These are phyloP conservation scores for Trametes maxima DNA, from an alignment of 768 basidiomycete genomes.

Conservation along the genomic window DNA sequence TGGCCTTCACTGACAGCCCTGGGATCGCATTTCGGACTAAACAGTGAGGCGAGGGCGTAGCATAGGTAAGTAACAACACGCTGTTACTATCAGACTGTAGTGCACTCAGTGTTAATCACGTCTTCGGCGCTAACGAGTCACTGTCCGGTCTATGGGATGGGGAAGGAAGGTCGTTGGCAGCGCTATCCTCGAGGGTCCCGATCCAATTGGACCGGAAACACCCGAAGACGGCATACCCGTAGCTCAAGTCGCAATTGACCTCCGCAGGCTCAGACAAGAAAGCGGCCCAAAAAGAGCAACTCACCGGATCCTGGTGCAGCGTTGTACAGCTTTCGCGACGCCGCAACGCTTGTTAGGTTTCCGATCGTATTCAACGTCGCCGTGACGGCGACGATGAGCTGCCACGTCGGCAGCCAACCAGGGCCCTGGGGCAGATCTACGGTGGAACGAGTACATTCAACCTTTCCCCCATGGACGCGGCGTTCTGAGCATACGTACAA, in stretches of 20 bases:
- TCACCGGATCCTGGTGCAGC: conserved; percentile 38
- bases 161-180: too few species aligned
- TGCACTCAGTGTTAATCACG: too few species aligned
- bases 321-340: conserved; percentile 79
- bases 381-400: conserved; percentile 74
- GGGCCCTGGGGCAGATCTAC: conserved; percentile 56
- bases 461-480: not conserved
- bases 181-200: too few species aligned
- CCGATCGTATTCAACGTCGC: conserved; percentile 87
- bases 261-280: not conserved
- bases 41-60: too few species aligned
- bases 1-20: too few species aligned
- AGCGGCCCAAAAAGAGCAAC: not conserved
- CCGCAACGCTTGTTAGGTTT: conserved; percentile 74
- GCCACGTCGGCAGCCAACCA: conserved; percentile 87
- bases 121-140: too few species aligned
- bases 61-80: too few species aligned
- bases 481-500: conserved; percentile 21
- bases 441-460: not conserved
- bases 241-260: not conserved
- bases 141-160: too few species aligned
- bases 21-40: too few species aligned
- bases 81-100: too few species aligned
- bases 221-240: too few species aligned
- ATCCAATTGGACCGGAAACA: too few species aligned